Evolutionary conservation across 345 rosid genomes (phyloP), one percentile per base, ranked within the genome.

Genomic region (Limnanthes douglasii): DNA sequence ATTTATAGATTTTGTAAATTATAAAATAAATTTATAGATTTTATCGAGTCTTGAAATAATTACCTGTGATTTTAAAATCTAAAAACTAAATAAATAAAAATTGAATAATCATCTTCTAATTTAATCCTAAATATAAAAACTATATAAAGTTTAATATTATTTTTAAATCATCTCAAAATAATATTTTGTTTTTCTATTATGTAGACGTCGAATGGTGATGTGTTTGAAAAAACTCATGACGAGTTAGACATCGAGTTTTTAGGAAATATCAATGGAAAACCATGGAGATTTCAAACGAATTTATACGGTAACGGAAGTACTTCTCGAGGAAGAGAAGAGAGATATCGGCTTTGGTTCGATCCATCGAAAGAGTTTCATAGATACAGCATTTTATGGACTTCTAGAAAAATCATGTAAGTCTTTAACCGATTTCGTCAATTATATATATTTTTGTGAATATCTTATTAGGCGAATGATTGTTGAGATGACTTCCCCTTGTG

Each of bases 281-380:
- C 90, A 43, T 90, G 96, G 96, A 70, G 88, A 39, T 77, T 90
- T 43, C 98, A 90, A 48, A 90, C 98, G 3, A 90, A 90, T 53
- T 43, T 84, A 36, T 90, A 90, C 15, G 94, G 94, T 0, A 84
- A 90, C 29, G 98, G 98, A n/a, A 90, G 98, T 72, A 75, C 82
- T 0, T 37, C 17, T 12, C 63, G 79, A n/a, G 98, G 98, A 6
- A 59, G 98, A 43, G 98, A 90, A 55, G 98, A 80, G 31, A 65
- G 98, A 39, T 85, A 90, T 47, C 62, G 70, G 5, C 72, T 90
- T 5, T 90, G 98, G 98, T 90, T 90, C 11, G 96, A 84, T 59
- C 98, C 98, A 5, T 43, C 93, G 2, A 67, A 62, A 47, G 88
- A 75, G 28, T 84, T 70, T 54, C 98, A 84, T 28, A 59, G 92